Evolutionary conservation across 2,329 filamentous ascomycete genomes (phyloP).

Genomic region (Dryadomyces sulphureus): DNA sequence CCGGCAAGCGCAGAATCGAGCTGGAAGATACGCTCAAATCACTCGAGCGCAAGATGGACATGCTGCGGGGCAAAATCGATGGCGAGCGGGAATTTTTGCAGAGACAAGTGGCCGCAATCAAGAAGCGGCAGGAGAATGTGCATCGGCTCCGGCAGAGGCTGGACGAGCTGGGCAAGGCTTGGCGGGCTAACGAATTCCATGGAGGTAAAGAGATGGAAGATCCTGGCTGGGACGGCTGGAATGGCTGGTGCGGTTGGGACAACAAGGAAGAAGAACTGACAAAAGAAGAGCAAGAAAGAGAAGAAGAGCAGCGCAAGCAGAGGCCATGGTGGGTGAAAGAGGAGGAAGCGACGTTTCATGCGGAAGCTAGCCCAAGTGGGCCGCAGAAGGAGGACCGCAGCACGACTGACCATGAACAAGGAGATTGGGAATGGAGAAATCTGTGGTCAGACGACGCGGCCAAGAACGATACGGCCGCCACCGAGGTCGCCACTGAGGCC

Average conservation of each 20-base stretch:
- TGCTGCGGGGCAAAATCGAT: not conserved
- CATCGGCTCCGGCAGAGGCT: not conserved
- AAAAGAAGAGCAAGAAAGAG: not conserved
- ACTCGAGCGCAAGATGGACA: not conserved
- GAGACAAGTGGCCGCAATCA: not conserved
- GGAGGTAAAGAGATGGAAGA: not conserved
- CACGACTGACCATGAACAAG: not conserved
- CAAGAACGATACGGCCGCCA: too few species aligned
- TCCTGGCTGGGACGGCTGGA: not conserved
- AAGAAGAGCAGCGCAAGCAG: not conserved
- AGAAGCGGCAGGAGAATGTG: not conserved
- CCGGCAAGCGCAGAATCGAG: not conserved
- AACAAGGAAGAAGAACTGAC: not conserved
- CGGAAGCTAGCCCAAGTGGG: not conserved
- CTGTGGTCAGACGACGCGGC: too few species aligned
- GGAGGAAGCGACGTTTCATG: not conserved
- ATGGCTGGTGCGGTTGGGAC: conserved; percentile 8
- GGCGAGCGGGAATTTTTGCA: not conserved
- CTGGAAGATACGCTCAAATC: not conserved
- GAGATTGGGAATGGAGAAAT: too few species aligned
- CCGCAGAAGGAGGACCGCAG: not conserved
- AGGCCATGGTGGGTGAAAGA: not conserved
- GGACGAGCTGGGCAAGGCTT: conserved; percentile 1
- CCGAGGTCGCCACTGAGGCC: too few species aligned
- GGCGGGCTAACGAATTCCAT: conserved; percentile 5